phyloP scores from a whole-genome alignment of 495 filamentous ascomycete genomes.

The Aspergillus nanangensis region DNA sequence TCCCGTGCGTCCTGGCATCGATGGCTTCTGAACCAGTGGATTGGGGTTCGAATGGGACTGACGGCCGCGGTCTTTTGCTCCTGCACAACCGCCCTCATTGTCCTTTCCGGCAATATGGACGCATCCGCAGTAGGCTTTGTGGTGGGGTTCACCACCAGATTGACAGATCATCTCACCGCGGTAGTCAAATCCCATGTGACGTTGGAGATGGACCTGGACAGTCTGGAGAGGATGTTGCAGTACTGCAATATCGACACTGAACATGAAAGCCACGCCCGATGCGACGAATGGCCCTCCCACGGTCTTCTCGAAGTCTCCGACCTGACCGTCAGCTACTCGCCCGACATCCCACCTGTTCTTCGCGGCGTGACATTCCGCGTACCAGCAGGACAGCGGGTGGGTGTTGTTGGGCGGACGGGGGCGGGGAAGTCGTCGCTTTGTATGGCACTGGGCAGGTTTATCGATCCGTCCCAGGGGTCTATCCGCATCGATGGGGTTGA shows the following conservation, averaged over 20 bases:
- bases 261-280: constrained; percentile 53
- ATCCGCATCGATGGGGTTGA: constrained; percentile 76
- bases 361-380: constrained; percentile 67
- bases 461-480: constrained; percentile 65
- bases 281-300: constrained; percentile 78
- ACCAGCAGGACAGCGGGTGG: constrained; percentile 73
- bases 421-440: constrained; percentile 85
- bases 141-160: constrained; percentile 53
- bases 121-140: constrained; percentile 79
- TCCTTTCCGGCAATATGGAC: constrained; percentile 61
- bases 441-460: constrained; percentile 76
- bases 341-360: constrained; percentile 69
- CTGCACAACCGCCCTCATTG: constrained; percentile 59
- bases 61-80: constrained; percentile 67
- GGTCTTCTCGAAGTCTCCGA: constrained; percentile 70
- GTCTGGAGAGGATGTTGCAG: constrained; percentile 76
- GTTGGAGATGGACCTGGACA: constrained; percentile 77
- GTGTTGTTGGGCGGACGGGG: constrained; percentile 81
- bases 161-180: constrained; percentile 43
- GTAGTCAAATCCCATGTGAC: constrained; percentile 46
- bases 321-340: constrained; percentile 70
- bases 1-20: constrained; percentile 55
- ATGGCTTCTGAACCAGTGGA: constrained; percentile 70
- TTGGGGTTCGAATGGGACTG: constrained; percentile 65
- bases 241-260: constrained; percentile 72